Base-by-base conservation (phyloP, 2,329 filamentous ascomycete genomes). In the Alternaria atra region DNA sequence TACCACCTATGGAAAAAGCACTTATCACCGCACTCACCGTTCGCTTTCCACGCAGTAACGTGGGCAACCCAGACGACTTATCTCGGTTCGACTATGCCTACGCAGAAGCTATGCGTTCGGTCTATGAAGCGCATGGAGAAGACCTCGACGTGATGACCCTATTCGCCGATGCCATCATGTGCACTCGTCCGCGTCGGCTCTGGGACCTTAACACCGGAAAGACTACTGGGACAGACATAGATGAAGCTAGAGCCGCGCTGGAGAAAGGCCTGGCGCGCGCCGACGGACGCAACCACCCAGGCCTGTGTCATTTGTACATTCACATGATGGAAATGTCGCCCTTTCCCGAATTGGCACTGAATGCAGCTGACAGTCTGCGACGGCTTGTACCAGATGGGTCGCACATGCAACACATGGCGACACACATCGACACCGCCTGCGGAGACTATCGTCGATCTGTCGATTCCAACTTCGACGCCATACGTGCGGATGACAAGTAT, bases 111-210 rank as follows among this genome's bases (percentile, higher is more conserved):
- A 90, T 89, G 87, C 69, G 73, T 39, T 60, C 68, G 2, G 85
- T 85, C 0, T 87, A 89, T 66, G 34, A 78, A 2, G 87, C 20
- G 5, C 42, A 85, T 65, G 66, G 78, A 1, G 77, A 84, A 51
- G 86, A 89, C 68, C 77, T 89, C 3, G 88, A 91, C 60, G 83
- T 90, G 17, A 83, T 83, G 2, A 80, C 85, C 0, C 75, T 91
- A 0, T 90, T 85, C 65, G 86, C 85, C 2, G 89, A 89, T 66
- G 81, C 87, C 0, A 67, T 89, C 50, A 88, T 89, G 85, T 88
- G 87, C 55, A 72, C 88, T 5, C 87, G 83, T 0, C 87, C 87
- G 0, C 89, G 87, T 86, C 78, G 81, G 51, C 75, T 90, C 8
- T 90, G 86, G 86, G 84, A 89, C 63, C 54, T 87, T 7, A 66